Conservation (phyloP, 495 filamentous ascomycete genomes). For the Xylaria grammica region DNA sequence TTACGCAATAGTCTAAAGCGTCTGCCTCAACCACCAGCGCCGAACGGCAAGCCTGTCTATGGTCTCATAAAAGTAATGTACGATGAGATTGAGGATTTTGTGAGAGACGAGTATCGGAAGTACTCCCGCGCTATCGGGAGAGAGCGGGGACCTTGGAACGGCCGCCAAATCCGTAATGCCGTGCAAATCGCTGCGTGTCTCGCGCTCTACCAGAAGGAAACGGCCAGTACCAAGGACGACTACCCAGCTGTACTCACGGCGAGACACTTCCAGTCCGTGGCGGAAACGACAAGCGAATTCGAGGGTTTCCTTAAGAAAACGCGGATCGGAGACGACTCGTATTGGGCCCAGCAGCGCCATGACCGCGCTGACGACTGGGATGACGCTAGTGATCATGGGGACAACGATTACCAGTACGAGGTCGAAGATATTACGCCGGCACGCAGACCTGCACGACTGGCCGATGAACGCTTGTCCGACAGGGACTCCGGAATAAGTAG, state of each 20-base stretch:
- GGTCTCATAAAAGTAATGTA: not conserved
- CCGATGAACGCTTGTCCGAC: too few species aligned
- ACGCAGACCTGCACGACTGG: too few species aligned
- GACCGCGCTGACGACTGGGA: not conserved
- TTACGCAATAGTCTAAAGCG: not conserved
- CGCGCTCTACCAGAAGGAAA: slow-evolving; percentile 64
- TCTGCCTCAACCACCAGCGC: not conserved
- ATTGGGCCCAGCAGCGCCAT: not conserved
- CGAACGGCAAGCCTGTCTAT: not conserved
- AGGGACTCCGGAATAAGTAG: too few species aligned
- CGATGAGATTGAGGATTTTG: not conserved
- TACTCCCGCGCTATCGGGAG: not conserved
- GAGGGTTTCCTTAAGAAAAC: not conserved
- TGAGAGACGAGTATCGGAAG: not conserved
- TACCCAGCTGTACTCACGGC: not conserved
- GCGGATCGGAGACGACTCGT: not conserved
- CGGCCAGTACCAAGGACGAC: not conserved
- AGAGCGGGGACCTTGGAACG: slow-evolving; percentile 48
- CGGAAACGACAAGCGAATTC: not conserved
- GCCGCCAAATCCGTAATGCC: slow-evolving; percentile 61
- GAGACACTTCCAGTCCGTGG: not conserved
- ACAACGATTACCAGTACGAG: not conserved
- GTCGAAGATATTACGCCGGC: not conserved
- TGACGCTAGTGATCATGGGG: not conserved
- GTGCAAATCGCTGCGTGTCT: slow-evolving; percentile 68